phyloP scores from a whole-genome alignment of 2,329 filamentous ascomycete genomes.

The Apiospora pterosperma region DNA sequence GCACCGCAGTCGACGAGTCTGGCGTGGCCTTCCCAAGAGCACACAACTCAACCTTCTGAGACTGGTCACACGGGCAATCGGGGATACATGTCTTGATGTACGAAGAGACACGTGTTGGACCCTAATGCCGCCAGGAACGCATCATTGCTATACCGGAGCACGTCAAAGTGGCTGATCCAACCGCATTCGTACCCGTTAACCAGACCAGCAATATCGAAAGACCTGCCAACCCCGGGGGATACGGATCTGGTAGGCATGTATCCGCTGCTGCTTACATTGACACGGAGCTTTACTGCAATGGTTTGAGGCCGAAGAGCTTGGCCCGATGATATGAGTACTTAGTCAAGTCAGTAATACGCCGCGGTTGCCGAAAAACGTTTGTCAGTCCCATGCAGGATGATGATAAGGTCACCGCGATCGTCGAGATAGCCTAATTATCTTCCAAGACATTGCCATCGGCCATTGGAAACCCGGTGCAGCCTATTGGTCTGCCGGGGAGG shows the following conservation, averaged over 20 bases:
- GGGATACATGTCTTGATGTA: too few relatives aligned
- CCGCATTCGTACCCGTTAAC: neutral
- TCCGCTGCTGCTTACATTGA: too few relatives aligned
- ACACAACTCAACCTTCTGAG: neutral
- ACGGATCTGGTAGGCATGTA: neutral
- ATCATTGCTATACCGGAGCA: neutral
- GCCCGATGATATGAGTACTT: neutral
- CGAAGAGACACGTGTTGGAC: neutral
- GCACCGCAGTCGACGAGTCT: too few relatives aligned
- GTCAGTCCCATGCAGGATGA: neutral
- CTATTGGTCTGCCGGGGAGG: neutral
- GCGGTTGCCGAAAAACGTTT: neutral
- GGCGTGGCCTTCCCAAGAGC: neutral
- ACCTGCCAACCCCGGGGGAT: neutral
- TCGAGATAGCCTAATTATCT: neutral
- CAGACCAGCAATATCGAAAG: neutral
- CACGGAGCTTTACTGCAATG: too few relatives aligned
- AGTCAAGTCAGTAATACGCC: neutral
- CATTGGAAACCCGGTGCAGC: neutral
- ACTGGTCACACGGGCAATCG: neutral
- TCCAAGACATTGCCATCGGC: neutral
- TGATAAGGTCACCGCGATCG: neutral
- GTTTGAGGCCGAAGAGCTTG: neutral
- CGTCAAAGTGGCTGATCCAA: neutral
- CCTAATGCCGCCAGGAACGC: neutral